Percentiles rank a stretch among this genome's conserved stretches.
phyloP scores from a whole-genome alignment of 2,329 filamentous ascomycete species.

The Fusarium sp. region DNA sequence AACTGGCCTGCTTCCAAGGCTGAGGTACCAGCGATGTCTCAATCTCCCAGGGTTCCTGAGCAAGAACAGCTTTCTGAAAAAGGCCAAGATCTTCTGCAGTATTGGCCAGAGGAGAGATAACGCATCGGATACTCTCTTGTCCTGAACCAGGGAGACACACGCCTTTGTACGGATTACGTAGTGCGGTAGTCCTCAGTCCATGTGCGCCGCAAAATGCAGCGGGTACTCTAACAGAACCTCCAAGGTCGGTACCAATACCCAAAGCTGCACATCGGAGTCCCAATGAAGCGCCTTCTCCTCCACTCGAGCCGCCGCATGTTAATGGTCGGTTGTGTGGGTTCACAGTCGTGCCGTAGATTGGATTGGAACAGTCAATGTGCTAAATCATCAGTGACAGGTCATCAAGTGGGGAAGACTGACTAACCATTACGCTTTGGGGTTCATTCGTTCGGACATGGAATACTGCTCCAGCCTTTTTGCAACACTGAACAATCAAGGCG shows the following conservation, averaged over 20 bases:
- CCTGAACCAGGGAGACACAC: not conserved
- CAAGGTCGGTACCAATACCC: not conserved
- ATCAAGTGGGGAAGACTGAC: not conserved
- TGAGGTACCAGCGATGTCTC: not conserved
- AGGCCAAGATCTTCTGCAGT: not conserved
- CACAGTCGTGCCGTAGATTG: not conserved
- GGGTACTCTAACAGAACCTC: not conserved
- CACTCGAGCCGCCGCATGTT: not conserved
- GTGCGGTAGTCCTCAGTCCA: not conserved
- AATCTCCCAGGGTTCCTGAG: not conserved
- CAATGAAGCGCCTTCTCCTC: not conserved
- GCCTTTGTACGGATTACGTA: not conserved
- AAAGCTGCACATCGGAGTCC: not conserved
- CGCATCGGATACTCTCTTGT: not conserved
- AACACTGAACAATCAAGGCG: not conserved
- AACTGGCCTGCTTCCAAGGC: not conserved
- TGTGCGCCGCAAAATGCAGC: not conserved
- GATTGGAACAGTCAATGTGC: not conserved
- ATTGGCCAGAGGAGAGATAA: not conserved
- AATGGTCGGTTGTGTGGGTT: not conserved
- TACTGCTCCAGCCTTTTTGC: not conserved
- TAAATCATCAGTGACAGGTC: not conserved
- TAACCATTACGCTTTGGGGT: not conserved
- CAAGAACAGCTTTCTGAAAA: not conserved
- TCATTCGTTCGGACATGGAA: not conserved